Base-by-base conservation (phyloP, 164 flowering plant species). In the Vitis cinerea region DNA sequence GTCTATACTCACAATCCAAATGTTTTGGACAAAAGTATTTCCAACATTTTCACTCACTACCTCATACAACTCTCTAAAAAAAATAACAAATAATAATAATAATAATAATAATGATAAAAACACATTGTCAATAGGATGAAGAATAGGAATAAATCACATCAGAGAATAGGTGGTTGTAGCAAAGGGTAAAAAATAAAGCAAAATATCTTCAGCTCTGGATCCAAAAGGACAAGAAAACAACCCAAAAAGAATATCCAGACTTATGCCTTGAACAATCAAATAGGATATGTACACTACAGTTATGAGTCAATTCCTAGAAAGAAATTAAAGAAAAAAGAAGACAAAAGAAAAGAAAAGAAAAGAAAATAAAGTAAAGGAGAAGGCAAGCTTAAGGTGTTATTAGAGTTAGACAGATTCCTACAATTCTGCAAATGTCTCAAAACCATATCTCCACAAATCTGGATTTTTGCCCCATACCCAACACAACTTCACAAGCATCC, bases 211-310 rank as follows among this genome's bases (percentile, higher is more conserved):
- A 12, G 61, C 57, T 65, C 44, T 10, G 31, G 7, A 50, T 50
- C 65, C 19, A 8, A 50, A 72, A 63, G 44, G 71, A 75, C 67
- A 67, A 61, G 51, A 52, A 49, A 70, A 71, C 37, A 62, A 66
- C 63, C 30, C 15, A 49, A 62, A 67, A 68, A 61, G 50, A 74
- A 74, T 59, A 58, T 31, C 74, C 71, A 66, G 71, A 77, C 63
- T 75, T 51, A 31, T 69, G 74, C 60, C 78, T 51, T 65, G 68
- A 72, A 72, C 75, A 77, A 81, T 76, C 78, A 76, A 79, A 74
- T 76, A 53, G 66, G 65, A 73, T 76, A 78, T 81, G 75, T 85
- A 83, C 86, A 83, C 51, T 11, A 60, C 8, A 37, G 44, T 37
- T 6, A 37, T 37, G 37, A 54, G 68, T 68, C 67, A 63, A 31